phyloP scores from a whole-genome alignment of 2,329 filamentous ascomycete species.

The Penicillium sp. region DNA sequence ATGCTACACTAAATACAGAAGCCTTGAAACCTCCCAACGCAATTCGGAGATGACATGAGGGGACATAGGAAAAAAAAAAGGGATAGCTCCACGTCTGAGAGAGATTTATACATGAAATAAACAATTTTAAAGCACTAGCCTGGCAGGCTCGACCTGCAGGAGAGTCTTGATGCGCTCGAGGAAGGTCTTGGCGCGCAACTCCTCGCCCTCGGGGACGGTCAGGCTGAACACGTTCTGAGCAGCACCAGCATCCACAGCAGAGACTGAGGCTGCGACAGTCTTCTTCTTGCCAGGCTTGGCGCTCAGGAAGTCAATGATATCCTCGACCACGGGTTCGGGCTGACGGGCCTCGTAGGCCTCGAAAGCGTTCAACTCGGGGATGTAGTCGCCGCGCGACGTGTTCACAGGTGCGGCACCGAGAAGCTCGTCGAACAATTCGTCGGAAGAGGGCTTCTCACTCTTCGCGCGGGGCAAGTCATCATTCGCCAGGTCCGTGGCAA shows the following conservation, averaged over 20 bases:
- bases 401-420: constrained; percentile 60
- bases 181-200: constrained; percentile 78
- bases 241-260: constrained; percentile 43
- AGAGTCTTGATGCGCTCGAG: constrained; percentile 82
- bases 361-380: constrained; percentile 68
- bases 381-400: constrained; percentile 63
- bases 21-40: constrained; percentile 12
- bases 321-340: constrained; percentile 55
- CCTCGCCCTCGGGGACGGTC: constrained; percentile 75
- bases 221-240: constrained; percentile 80
- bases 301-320: constrained; percentile 82
- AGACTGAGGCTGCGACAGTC: constrained; percentile 27
- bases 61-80: constrained; percentile 14
- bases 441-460: constrained; percentile 65
- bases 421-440: constrained; percentile 88
- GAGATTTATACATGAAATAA: constrained; percentile 14
- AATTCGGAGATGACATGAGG: constrained; percentile 18
- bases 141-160: constrained; percentile 76
- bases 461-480: constrained; percentile 74
- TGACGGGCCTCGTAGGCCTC: constrained; percentile 35
- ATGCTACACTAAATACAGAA: constrained; percentile 32
- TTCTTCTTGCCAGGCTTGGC: constrained; percentile 48
- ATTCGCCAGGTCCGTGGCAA: constrained; percentile 85
- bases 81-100: constrained; percentile 7
- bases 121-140: constrained; percentile 60